Conservation (phyloP, 163 green algal species). For the Chlorella variabilis region DNA sequence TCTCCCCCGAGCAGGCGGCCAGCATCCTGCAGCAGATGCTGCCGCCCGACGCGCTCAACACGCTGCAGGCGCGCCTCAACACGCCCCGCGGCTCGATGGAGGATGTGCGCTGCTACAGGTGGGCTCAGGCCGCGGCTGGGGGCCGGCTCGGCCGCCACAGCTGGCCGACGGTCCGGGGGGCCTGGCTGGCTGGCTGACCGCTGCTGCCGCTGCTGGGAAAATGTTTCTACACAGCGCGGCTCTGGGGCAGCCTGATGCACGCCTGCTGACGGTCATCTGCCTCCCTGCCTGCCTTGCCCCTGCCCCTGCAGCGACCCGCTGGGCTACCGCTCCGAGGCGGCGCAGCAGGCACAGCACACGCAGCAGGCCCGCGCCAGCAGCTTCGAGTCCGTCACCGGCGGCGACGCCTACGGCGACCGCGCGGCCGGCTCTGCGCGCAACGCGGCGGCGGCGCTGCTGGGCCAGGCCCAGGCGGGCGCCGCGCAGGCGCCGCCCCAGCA, state of each 20-base stretch:
- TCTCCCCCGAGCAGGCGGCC: constrained; percentile 34
- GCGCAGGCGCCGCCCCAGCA: not conserved
- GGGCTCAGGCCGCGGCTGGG: no score
- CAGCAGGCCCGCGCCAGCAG: not conserved
- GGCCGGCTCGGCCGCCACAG: no score
- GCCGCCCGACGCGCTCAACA: constrained; percentile 13
- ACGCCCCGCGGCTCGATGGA: constrained; percentile 9
- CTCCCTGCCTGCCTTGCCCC: not conserved
- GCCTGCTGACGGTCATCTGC: not conserved
- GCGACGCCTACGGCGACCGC: not conserved
- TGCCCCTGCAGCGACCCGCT: not conserved
- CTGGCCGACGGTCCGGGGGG: no score
- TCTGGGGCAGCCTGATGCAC: no score
- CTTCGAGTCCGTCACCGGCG: not conserved
- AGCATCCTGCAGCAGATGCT: constrained; percentile 54
- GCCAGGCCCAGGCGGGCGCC: not conserved
- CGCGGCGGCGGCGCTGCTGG: not conserved
- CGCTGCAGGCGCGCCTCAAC: constrained; percentile 40
- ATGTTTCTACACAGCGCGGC: no score
- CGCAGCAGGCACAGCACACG: not conserved
- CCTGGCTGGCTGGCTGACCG: no score
- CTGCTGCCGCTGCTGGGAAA: no score
- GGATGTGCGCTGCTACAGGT: constrained; percentile 19
- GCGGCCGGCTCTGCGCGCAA: not conserved
- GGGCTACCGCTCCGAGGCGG: not conserved